Conservation (phyloP, 331 rosid genomes). For the Cydonia oblonga region DNA sequence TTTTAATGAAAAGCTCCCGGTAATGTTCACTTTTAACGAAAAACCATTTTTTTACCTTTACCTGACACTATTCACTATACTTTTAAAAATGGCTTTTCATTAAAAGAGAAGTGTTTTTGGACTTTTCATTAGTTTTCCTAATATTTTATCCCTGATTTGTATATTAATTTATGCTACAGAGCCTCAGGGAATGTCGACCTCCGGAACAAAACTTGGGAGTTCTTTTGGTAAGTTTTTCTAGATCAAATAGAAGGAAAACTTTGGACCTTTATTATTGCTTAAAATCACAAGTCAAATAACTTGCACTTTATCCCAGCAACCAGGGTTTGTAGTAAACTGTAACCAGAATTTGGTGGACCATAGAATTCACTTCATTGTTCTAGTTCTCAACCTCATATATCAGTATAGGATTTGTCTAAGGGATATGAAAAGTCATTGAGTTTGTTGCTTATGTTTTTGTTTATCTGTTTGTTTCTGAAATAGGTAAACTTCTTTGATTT, state of each 20-base stretch:
- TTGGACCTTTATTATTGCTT: background rate
- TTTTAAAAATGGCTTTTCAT: too few species aligned
- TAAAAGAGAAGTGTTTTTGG: too few species aligned
- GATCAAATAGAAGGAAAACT: background rate
- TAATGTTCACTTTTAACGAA: too few species aligned
- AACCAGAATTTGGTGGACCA: background rate
- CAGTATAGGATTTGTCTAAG: background rate
- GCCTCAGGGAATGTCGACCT: slow-evolving; percentile 30
- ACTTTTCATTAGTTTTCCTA: too few species aligned
- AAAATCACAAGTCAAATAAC: background rate
- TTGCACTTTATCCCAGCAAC: background rate
- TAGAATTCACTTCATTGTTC: background rate
- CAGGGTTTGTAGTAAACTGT: background rate
- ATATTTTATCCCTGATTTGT: background rate
- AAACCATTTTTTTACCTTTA: too few species aligned
- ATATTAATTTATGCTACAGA: slow-evolving; percentile 30
- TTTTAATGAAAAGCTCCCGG: too few species aligned
- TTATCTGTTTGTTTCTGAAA: slow-evolving; percentile 2
- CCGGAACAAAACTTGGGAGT: slow-evolving; percentile 69
- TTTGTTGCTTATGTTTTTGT: background rate
- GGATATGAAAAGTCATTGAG: background rate
- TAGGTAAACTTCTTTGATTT: slow-evolving; percentile 84
- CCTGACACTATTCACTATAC: too few species aligned
- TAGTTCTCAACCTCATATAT: background rate
- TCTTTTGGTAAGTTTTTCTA: slow-evolving; percentile 60